Percentiles rank a stretch among this genome's conserved stretches.
These are phyloP conservation scores for Dittrichia graveolens DNA, from an alignment of 129 eudicot species.

Conservation along the genomic window DNA sequence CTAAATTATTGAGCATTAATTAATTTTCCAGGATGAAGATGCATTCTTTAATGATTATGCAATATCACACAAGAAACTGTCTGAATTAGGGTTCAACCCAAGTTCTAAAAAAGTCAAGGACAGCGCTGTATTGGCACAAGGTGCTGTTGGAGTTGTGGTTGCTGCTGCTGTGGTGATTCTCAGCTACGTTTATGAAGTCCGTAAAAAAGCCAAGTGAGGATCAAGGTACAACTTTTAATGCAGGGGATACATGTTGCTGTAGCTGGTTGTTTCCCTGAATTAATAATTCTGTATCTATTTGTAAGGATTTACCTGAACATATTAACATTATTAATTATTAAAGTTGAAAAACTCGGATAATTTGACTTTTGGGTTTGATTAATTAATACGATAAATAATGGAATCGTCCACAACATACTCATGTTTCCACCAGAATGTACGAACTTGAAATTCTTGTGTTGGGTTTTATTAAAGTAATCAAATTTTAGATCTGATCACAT, in stretches of 20 bases:
- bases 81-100: constrained; percentile 83
- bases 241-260: constrained; percentile 28
- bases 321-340: constrained; percentile 13
- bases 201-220: constrained; percentile 58
- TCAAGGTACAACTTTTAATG: constrained; percentile 14
- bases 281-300: too few relatives aligned
- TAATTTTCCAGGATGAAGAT: constrained; percentile 69
- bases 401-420: constrained; percentile 27
- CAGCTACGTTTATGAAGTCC: constrained; percentile 72
- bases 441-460: constrained; percentile 23
- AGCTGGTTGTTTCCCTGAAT: constrained; percentile 18
- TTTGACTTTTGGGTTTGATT: constrained; percentile 35
- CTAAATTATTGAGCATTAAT: constrained; percentile 41
- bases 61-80: constrained; percentile 87
- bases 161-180: constrained; percentile 84
- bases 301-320: constrained; percentile 11
- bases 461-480: constrained; percentile 24
- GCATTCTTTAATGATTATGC: constrained; percentile 86
- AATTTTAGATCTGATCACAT: constrained; percentile 43
- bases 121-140: constrained; percentile 69
- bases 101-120: constrained; percentile 55
- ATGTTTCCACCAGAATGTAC: constrained; percentile 34
- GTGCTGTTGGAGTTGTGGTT: constrained; percentile 86
- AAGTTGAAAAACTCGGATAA: constrained; percentile 6
- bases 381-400: constrained; percentile 33